These are phyloP conservation scores for Jacaranda mimosifolia DNA, from an alignment of 257 asterid genomes.

Conservation along the genomic window DNA sequence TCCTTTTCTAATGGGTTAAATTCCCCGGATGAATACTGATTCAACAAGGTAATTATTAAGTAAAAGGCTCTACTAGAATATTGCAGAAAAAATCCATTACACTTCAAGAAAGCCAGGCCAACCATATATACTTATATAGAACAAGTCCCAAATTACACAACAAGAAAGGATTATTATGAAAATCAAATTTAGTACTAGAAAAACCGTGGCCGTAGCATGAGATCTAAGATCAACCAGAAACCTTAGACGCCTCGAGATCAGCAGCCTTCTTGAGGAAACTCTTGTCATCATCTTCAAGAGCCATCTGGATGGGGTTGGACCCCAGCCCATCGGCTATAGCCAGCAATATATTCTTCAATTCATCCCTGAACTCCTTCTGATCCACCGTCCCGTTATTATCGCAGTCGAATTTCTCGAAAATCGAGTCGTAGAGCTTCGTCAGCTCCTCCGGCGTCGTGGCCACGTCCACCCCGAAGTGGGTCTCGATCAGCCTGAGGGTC, in stretches of 20 bases:
- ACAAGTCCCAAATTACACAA: neutral
- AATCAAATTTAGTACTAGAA: neutral
- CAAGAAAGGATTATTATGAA: neutral
- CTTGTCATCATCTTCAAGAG: slow-evolving; percentile 72
- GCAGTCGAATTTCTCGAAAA: slow-evolving; percentile 67
- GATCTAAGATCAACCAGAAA: slow-evolving; percentile 38
- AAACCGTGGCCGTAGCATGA: neutral
- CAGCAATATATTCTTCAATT: slow-evolving; percentile 73
- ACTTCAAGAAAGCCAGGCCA: neutral
- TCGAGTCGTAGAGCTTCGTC: slow-evolving; percentile 78
- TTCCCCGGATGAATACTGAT: no score
- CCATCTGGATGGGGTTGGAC: slow-evolving; percentile 85
- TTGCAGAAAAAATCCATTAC: neutral
- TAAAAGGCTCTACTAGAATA: neutral
- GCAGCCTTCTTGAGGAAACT: slow-evolving; percentile 82
- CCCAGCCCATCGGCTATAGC: slow-evolving; percentile 96
- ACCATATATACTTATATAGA: no score
- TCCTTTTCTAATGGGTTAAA: no score
- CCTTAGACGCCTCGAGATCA: slow-evolving; percentile 80
- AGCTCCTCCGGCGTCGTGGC: slow-evolving; percentile 81
- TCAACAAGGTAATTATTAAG: neutral
- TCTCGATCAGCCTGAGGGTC: slow-evolving; percentile 72
- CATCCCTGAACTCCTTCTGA: slow-evolving; percentile 63
- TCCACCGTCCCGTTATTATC: slow-evolving; percentile 77
- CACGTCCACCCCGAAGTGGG: slow-evolving; percentile 82